phyloP scores from a whole-genome alignment of 2,329 filamentous ascomycete genomes.

The Incumbomyces delicatus region DNA sequence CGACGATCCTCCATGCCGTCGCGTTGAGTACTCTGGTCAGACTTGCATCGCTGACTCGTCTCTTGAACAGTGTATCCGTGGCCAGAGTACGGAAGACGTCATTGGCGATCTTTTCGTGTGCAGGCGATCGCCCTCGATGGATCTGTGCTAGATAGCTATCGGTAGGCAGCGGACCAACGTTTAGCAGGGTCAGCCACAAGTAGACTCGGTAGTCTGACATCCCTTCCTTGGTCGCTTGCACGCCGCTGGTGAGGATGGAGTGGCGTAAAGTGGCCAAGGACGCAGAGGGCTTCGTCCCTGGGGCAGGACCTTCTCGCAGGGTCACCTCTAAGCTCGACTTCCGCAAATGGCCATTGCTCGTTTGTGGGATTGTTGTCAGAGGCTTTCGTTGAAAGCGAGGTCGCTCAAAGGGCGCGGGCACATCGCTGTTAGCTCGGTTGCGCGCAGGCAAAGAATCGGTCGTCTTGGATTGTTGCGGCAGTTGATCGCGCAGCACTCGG shows the following conservation, averaged over 20 bases:
- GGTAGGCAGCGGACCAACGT: constrained; percentile 73
- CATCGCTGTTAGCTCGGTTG: constrained; percentile 64
- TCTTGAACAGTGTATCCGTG: constrained; percentile 92
- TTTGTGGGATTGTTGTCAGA: constrained; percentile 18
- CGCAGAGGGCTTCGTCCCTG: constrained; percentile 47
- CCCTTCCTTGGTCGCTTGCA: constrained; percentile 43
- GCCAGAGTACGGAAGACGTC: constrained; percentile 95
- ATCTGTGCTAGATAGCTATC: constrained; percentile 83
- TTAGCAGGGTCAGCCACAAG: constrained; percentile 87
- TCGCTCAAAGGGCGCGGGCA: constrained; percentile 34
- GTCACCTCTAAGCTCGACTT: constrained; percentile 58
- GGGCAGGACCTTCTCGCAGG: constrained; percentile 68
- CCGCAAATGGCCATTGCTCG: constrained; percentile 27
- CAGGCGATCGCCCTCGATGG: constrained; percentile 84
- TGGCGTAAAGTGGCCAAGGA: constrained; percentile 38
- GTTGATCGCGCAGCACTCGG: neutral
- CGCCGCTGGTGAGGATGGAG: constrained; percentile 39
- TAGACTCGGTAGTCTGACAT: constrained; percentile 89
- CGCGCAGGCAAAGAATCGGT: constrained; percentile 13
- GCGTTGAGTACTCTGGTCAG: constrained; percentile 91
- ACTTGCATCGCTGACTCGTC: constrained; percentile 89
- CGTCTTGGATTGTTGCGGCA: constrained; percentile 39
- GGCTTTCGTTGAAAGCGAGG: constrained; percentile 34
- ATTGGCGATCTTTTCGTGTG: constrained; percentile 95
- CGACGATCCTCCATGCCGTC: constrained; percentile 85